Percentiles rank a stretch among this genome's conserved stretches.
These are phyloP conservation scores for Amylostereum areolatum DNA, from an alignment of 1,284 basidiomycete species.

Conservation along the genomic window DNA sequence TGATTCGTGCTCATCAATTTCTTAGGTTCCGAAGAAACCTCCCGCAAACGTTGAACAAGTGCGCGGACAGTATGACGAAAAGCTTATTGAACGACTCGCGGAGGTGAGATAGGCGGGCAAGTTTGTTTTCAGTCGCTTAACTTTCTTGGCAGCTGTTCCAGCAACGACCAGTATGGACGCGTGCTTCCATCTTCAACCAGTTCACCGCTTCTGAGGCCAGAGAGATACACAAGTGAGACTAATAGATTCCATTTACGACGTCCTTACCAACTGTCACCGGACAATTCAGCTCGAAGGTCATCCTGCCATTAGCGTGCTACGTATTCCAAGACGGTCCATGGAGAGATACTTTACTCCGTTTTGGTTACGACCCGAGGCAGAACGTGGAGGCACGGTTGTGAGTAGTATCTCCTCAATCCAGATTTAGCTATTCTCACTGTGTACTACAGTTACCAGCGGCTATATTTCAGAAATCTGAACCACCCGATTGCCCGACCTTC, in stretches of 20 bases:
- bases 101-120: constrained; percentile 28
- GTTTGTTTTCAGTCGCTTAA: no score
- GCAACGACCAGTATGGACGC: constrained; percentile 85
- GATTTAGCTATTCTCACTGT: constrained; percentile 2
- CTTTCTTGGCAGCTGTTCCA: constrained; percentile 45
- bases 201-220: constrained; percentile 64
- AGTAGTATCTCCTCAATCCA: constrained; percentile 13
- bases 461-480: constrained; percentile 80
- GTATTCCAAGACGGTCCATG: constrained; percentile 93
- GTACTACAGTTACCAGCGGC: constrained; percentile 64
- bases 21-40: constrained; percentile 63
- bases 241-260: constrained; percentile 1
- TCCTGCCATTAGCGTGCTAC: constrained; percentile 72
- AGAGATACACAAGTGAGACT: constrained; percentile 63
- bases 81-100: constrained; percentile 52
- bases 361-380: constrained; percentile 85
- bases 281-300: constrained; percentile 55
- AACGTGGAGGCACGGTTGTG: constrained; percentile 72
- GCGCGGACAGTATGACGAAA: constrained; percentile 49
- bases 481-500: constrained; percentile 72
- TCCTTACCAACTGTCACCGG: constrained; percentile 1
- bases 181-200: constrained; percentile 79
- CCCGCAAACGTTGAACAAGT: constrained; percentile 51
- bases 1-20: background rate
- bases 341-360: constrained; percentile 83